Conservation (phyloP, 1,139 yeast genomes). For the Candida sp. region DNA sequence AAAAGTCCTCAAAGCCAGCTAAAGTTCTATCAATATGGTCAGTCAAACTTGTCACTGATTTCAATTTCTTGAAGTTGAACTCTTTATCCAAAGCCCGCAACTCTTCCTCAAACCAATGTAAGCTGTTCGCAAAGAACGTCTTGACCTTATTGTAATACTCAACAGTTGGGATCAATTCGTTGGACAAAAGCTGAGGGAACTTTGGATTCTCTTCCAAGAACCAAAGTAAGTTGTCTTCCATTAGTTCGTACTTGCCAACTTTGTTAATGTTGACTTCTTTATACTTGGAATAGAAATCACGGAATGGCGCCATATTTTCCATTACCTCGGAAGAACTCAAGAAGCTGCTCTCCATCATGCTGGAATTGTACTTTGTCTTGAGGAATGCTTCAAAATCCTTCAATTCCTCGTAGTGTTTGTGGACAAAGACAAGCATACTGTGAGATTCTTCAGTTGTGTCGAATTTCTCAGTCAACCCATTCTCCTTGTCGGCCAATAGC, state of each 20-base stretch:
- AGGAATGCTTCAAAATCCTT: neutral
- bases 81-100: constrained; percentile 25
- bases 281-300: neutral
- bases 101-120: constrained; percentile 28
- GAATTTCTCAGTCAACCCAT: neutral
- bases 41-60: constrained; percentile 18
- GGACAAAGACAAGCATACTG: neutral
- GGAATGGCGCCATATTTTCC: neutral
- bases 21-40: constrained; percentile 24
- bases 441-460: too few species aligned
- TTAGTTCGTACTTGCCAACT: neutral
- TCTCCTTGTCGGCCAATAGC: neutral
- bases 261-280: neutral
- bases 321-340: neutral
- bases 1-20: constrained; percentile 22
- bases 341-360: neutral
- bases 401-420: neutral
- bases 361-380: neutral
- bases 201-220: constrained; percentile 1
- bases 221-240: neutral
- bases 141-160: constrained; percentile 2
- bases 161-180: constrained; percentile 17
- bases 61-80: constrained; percentile 22
- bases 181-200: constrained; percentile 17
- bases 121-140: constrained; percentile 18